phyloP scores from a whole-genome alignment of 257 asterid genomes.

The Solanum chmielewskii region DNA sequence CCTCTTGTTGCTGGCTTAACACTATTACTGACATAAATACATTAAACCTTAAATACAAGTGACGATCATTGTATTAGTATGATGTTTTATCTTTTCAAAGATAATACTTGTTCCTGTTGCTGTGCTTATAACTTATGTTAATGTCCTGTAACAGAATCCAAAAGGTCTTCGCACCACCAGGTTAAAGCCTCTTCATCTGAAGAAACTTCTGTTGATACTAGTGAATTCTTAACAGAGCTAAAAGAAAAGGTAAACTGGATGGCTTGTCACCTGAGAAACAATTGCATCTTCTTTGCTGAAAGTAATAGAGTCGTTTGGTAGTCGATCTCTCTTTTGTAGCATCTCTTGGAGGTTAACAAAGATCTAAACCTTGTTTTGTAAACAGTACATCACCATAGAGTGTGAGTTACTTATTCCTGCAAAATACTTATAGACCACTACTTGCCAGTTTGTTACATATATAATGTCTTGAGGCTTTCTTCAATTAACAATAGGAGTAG shows the following conservation, averaged over 20 bases:
- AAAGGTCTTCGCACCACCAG: constrained; percentile 34
- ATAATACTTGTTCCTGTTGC: not conserved
- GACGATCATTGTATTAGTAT: not conserved
- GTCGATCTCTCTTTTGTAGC: not conserved
- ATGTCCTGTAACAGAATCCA: constrained; percentile 31
- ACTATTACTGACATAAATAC: not conserved
- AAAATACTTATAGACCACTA: not conserved
- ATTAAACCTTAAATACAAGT: not conserved
- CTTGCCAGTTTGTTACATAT: not conserved
- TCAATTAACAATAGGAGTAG: not conserved
- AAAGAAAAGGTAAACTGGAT: constrained; percentile 53
- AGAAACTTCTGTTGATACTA: constrained; percentile 47
- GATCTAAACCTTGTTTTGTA: not conserved
- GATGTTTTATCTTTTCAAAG: not conserved
- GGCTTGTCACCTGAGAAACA: not conserved
- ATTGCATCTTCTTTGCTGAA: not conserved
- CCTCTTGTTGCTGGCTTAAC: not conserved
- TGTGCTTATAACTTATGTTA: not conserved
- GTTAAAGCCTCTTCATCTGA: constrained; percentile 80
- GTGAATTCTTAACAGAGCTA: constrained; percentile 56
- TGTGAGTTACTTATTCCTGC: not conserved
- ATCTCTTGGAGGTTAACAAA: not conserved
- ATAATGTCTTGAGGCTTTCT: not conserved
- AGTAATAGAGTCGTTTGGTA: not conserved
- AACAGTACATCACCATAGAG: not conserved